Evolutionary conservation across 768 basidiomycete genomes (phyloP).

Genomic region (Rhodotorula graminis): DNA sequence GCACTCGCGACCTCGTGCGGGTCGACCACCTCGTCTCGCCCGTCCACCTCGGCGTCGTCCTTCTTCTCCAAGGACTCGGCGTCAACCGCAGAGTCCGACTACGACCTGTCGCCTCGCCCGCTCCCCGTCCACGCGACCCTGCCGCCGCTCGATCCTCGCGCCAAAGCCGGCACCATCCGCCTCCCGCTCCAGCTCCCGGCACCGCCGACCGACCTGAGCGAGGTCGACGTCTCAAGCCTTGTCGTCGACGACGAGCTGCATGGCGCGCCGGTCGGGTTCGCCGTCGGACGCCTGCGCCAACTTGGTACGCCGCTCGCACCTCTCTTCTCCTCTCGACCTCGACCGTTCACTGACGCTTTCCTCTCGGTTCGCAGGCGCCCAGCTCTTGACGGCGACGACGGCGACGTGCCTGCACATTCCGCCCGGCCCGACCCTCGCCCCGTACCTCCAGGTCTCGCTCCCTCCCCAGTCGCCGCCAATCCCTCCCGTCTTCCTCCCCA

Average conservation of each 20-base stretch:
- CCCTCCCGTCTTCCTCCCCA: conserved; percentile 49
- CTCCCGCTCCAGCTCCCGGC: conserved; percentile 30
- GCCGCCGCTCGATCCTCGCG: not conserved
- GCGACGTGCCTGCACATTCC: conserved; percentile 22
- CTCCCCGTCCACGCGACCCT: not conserved
- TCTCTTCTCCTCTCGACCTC: not conserved
- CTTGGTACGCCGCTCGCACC: not conserved
- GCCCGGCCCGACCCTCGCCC: not conserved
- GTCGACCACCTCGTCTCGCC: not conserved
- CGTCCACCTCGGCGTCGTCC: not conserved
- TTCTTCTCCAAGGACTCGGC: conserved; percentile 6
- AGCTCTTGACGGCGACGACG: conserved; percentile 17
- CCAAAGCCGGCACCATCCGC: conserved; percentile 17
- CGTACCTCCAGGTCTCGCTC: conserved; percentile 5
- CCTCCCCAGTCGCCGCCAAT: not conserved
- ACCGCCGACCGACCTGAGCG: conserved; percentile 1
- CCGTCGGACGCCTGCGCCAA: conserved; percentile 1
- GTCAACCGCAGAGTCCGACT: not conserved
- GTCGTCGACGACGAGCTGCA: conserved; percentile 29
- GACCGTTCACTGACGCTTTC: not conserved
- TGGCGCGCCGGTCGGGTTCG: conserved; percentile 15
- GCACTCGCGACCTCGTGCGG: not conserved
- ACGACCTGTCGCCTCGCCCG: not conserved
- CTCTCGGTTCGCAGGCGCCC: conserved; percentile 4
- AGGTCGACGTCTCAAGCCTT: conserved; percentile 8